Percentiles rank a stretch among this genome's conserved stretches.
phyloP scores from a whole-genome alignment of 441 rosid species.

The Biscutella laevigata region DNA sequence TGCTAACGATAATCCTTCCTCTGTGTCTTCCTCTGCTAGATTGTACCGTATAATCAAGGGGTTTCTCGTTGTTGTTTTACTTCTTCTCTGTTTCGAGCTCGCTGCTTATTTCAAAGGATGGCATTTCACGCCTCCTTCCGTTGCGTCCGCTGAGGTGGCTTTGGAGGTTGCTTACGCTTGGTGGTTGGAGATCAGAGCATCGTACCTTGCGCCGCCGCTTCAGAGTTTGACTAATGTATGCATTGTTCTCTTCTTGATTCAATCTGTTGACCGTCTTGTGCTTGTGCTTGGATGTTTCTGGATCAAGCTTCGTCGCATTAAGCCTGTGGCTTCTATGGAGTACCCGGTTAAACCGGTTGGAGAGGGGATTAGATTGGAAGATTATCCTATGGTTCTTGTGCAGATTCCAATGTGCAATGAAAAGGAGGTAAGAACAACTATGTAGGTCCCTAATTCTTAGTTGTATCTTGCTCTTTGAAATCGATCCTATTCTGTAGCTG shows the following conservation, averaged over 20 bases:
- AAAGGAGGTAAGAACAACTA: slow-evolving; percentile 84
- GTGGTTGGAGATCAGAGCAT: slow-evolving; percentile 65
- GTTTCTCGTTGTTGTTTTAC: slow-evolving; percentile 47
- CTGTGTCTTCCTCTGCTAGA: slow-evolving; percentile 34
- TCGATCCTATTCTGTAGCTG: no score
- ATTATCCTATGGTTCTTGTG: slow-evolving; percentile 79
- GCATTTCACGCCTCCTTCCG: slow-evolving; percentile 84
- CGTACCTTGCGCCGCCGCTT: slow-evolving; percentile 70
- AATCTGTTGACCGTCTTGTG: slow-evolving; percentile 66
- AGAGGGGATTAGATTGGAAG: slow-evolving; percentile 35
- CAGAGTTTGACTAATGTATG: slow-evolving; percentile 69
- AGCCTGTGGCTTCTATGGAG: slow-evolving; percentile 47
- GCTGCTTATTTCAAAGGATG: slow-evolving; percentile 78
- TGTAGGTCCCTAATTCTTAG: slow-evolving; percentile 35
- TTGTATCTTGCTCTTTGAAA: not conserved
- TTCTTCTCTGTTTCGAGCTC: slow-evolving; percentile 58
- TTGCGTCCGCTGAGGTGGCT: slow-evolving; percentile 44
- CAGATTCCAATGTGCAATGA: slow-evolving; percentile 97
- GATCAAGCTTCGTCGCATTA: slow-evolving; percentile 57
- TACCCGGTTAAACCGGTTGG: slow-evolving; percentile 25
- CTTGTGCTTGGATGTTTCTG: slow-evolving; percentile 70
- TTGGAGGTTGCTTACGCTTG: slow-evolving; percentile 52
- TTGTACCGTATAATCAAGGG: slow-evolving; percentile 50
- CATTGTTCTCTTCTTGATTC: slow-evolving; percentile 72
- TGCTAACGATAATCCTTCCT: slow-evolving; percentile 28